phyloP scores from a whole-genome alignment of 2,329 filamentous ascomycete genomes.

The Aureobasidium sp. region DNA sequence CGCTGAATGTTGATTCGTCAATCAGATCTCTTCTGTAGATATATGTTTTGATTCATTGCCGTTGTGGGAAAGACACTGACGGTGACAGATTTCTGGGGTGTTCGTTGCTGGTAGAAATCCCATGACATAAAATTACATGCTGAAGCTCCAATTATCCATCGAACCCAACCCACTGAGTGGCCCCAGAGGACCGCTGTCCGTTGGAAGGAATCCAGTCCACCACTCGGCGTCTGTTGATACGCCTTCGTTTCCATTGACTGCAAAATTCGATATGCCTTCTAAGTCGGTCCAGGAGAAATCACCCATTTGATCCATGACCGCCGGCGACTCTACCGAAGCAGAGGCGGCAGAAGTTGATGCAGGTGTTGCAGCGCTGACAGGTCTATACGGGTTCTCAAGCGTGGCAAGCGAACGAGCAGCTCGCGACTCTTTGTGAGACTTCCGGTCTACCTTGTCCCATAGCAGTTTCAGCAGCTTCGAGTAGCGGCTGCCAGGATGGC shows the following conservation, averaged over 20 bases:
- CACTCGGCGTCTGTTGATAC: constrained; percentile 22
- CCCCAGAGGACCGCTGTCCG: constrained; percentile 27
- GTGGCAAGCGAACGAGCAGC: constrained; percentile 14
- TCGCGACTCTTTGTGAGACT: constrained; percentile 18
- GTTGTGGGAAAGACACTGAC: no score
- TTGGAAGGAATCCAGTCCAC: constrained; percentile 29
- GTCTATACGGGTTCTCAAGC: constrained; percentile 30
- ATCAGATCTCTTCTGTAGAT: no score
- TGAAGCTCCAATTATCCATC: constrained; percentile 26
- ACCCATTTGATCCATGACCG: constrained; percentile 37
- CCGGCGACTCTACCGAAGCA: constrained; percentile 23
- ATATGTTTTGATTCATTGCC: no score
- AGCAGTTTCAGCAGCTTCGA: constrained; percentile 37
- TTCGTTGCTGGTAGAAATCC: not conserved
- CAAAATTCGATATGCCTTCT: constrained; percentile 39
- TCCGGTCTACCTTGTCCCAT: constrained; percentile 38
- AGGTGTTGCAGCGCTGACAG: constrained; percentile 28
- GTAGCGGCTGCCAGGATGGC: constrained; percentile 40
- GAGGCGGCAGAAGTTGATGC: constrained; percentile 17
- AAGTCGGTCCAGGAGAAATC: constrained; percentile 43
- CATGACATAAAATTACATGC: not conserved
- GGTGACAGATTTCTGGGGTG: not conserved
- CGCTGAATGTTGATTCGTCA: no score
- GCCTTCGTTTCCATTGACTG: constrained; percentile 32
- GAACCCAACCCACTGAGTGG: constrained; percentile 21